These are phyloP conservation scores for Boehmeria nivea DNA, from an alignment of 306 rosid genomes.

Conservation along the genomic window DNA sequence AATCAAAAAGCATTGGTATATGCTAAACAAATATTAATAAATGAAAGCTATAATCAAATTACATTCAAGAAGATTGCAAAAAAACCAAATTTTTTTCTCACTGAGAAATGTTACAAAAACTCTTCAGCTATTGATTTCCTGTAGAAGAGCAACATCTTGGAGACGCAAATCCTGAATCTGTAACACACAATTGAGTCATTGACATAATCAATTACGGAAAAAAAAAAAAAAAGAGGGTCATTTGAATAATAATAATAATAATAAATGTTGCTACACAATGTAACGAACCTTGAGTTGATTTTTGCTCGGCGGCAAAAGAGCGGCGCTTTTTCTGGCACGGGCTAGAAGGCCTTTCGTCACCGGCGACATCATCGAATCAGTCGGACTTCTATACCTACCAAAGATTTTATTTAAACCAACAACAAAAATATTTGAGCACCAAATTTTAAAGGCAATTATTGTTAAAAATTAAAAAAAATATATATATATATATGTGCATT, in stretches of 20 bases:
- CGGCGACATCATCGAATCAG: conserved; percentile 78
- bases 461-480: neutral
- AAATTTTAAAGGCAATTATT: neutral
- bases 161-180: conserved; percentile 43
- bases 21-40: too few species aligned
- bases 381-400: conserved; percentile 82
- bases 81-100: neutral
- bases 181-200: too few species aligned
- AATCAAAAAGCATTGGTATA: too few species aligned
- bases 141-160: conserved; percentile 35
- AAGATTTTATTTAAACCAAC: neutral
- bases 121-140: conserved; percentile 21
- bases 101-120: neutral
- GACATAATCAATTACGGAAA: neutral
- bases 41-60: too few species aligned
- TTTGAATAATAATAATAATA: neutral
- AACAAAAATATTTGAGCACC: neutral
- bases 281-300: conserved; percentile 39
- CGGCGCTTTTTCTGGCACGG: conserved; percentile 54
- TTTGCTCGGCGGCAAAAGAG: conserved; percentile 49
- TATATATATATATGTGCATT: neutral
- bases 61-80: neutral
- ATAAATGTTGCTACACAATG: too few species aligned
- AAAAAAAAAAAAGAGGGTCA: neutral
- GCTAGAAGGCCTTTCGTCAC: conserved; percentile 75